Conservation (phyloP, 106 monocot genomes). For the Ottelia alismoides region DNA sequence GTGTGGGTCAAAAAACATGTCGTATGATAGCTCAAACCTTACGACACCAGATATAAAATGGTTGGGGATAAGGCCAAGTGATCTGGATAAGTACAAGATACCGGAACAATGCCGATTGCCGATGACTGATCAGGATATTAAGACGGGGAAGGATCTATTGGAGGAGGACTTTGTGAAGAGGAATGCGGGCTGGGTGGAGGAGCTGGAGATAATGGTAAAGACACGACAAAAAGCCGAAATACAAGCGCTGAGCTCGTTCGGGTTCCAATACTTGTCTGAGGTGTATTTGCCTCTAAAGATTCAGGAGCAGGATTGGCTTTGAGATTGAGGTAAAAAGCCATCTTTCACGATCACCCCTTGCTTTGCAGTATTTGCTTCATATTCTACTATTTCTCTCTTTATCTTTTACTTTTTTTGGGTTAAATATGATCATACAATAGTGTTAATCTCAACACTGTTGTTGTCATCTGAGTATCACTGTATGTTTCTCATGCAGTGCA, state of each 20-base stretch:
- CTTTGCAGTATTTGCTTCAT: no score
- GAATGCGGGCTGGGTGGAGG: slow-evolving; percentile 90
- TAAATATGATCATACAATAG: no score
- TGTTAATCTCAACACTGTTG: no score
- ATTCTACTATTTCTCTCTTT: no score
- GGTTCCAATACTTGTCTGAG: slow-evolving; percentile 92
- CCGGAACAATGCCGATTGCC: slow-evolving; percentile 93
- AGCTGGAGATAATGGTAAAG: slow-evolving; percentile 83
- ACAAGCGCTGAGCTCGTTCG: slow-evolving; percentile 94
- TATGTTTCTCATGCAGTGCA: no score
- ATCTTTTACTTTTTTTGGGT: no score
- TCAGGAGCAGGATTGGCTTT: slow-evolving; percentile 91
- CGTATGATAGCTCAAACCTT: slow-evolving; percentile 86
- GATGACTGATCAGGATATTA: slow-evolving; percentile 98
- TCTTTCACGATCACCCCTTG: no score
- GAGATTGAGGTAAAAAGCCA: no score
- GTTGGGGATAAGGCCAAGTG: slow-evolving; percentile 85
- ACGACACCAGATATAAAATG: slow-evolving; percentile 98
- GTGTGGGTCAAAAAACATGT: slow-evolving; percentile 99
- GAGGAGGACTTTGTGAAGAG: slow-evolving; percentile 97
- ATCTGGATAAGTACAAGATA: slow-evolving; percentile 83
- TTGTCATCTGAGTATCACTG: no score
- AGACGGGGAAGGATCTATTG: slow-evolving; percentile 88
- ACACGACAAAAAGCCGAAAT: slow-evolving; percentile 97
- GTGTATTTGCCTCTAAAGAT: slow-evolving; percentile 94